Evolutionary conservation across 768 basidiomycete species (phyloP), one percentile per base, ranked within the genome.

Genomic region (Rhodotorula kratochvilovae): DNA sequence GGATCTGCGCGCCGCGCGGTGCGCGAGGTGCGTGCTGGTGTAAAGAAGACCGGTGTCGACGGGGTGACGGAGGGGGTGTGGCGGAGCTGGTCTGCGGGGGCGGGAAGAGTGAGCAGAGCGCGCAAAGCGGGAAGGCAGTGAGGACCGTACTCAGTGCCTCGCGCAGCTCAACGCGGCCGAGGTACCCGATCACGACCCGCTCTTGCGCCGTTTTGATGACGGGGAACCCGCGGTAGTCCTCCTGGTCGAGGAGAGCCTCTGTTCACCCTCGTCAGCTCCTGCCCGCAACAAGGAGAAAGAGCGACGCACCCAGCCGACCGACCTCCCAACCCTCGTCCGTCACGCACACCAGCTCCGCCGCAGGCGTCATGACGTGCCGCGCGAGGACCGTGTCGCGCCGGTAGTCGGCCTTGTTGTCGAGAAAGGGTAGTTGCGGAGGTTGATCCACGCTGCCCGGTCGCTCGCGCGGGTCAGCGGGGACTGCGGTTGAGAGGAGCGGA

Each of bases 111-210:
- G 1, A 46, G 45, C 2, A 46, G 5, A 3, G 17, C 7, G 27
- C 21, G 29, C 46, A 56, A 33, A 33, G 45, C 3, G 27, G 16
- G 27, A 27, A 21, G 27, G 16, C 17, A 5, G 31, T 27, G 35
- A 27, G 25, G 8, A 15, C 59, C 74, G 25, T 15, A 76, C 75
- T 85, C 8, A 99, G 82, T 11, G 91, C 93, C 79, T 95, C 91
- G 75, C 93, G 90, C 19, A 99, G 85, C 80, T 99, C 95, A 74
- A 88, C 92, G 29, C 88, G 86, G 0, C 91, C 91, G 67, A 98
- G 89, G 79, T 94, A 93, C 11, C 96, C 96, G 35, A 92, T 83
- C 83, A 97, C 77, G 83, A 77, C 35, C 84, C 85, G 15, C 13
- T 64, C 55, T 23, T 54, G 48, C 6, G 17, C 11, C 0, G 48